A percentile compares a stretch with the other conserved stretches of the same genome.
phyloP scores from a whole-genome alignment of 2,329 filamentous ascomycete genomes.

The Diplodia scrobiculata region DNA sequence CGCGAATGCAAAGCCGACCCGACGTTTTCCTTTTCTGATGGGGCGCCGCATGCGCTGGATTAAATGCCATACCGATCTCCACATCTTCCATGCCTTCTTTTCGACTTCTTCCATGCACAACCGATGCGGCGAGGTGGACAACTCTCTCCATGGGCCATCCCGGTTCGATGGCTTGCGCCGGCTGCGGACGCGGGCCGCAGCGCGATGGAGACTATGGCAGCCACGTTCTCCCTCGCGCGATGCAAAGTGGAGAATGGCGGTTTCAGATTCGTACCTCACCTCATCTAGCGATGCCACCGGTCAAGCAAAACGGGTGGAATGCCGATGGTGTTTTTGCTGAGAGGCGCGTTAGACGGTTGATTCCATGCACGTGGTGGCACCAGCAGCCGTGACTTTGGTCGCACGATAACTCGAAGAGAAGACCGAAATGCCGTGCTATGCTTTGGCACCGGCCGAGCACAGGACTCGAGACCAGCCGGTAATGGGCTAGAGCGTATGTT shows the following conservation, averaged over 20 bases:
- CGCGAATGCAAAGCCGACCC: not conserved
- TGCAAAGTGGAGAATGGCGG: constrained; percentile 13
- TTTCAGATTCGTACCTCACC: constrained; percentile 16
- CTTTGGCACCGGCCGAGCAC: too few relatives aligned
- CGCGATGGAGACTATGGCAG: constrained; percentile 17
- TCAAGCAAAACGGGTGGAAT: not conserved
- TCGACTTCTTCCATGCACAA: constrained; percentile 5
- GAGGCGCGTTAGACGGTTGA: not conserved
- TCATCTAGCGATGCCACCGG: not conserved
- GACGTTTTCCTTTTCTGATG: not conserved
- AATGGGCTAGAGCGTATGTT: too few relatives aligned
- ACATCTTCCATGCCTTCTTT: constrained; percentile 1
- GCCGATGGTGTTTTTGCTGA: not conserved
- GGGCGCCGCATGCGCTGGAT: not conserved
- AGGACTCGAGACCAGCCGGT: too few relatives aligned
- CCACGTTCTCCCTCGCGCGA: constrained; percentile 1
- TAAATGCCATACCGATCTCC: not conserved
- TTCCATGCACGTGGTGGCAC: not conserved
- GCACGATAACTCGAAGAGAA: too few relatives aligned
- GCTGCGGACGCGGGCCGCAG: constrained; percentile 24
- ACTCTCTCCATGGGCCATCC: constrained; percentile 17
- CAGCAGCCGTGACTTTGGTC: too few relatives aligned
- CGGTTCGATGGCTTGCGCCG: constrained; percentile 22
- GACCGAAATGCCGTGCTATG: too few relatives aligned
- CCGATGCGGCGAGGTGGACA: not conserved